Evolutionary conservation across 2,329 filamentous ascomycete genomes (phyloP).

Genomic region (Diaporthe nobilis): DNA sequence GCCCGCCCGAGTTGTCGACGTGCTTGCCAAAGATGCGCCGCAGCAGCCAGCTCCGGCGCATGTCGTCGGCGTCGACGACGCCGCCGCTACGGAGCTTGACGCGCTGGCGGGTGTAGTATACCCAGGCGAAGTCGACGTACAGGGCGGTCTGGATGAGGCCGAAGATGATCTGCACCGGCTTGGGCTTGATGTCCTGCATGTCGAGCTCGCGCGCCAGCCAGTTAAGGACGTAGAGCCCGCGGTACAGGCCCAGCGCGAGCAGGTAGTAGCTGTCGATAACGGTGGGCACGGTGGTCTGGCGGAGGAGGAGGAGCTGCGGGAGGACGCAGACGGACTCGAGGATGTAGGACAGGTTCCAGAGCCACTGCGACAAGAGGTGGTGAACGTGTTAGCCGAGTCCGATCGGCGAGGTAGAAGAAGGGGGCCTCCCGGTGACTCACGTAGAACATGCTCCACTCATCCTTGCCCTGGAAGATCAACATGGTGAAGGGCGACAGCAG

Average conservation of each 20-base stretch:
- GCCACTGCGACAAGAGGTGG: constrained; percentile 65
- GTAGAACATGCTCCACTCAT: constrained; percentile 62
- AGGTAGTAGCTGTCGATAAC: constrained; percentile 99
- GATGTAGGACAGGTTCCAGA: constrained; percentile 91
- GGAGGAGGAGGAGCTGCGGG: constrained; percentile 90
- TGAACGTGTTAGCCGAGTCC: constrained; percentile 41
- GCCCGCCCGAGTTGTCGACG: constrained; percentile 61
- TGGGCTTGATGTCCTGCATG: constrained; percentile 69
- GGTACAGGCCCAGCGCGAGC: constrained; percentile 87
- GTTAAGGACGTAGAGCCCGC: constrained; percentile 90
- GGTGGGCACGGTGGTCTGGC: constrained; percentile 95
- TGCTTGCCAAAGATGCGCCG: constrained; percentile 80
- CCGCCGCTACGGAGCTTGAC: constrained; percentile 93
- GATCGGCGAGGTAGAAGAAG: not conserved
- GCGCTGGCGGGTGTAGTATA: constrained; percentile 93
- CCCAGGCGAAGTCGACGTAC: constrained; percentile 96
- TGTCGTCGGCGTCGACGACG: constrained; percentile 90
- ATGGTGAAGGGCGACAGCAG: constrained; percentile 80
- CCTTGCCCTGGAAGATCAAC: constrained; percentile 72
- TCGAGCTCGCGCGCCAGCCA: constrained; percentile 83
- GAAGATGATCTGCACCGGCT: constrained; percentile 84
- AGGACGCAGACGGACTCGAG: constrained; percentile 93
- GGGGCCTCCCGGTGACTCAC: constrained; percentile 54
- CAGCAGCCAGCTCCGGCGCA: constrained; percentile 87
- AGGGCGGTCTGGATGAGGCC: constrained; percentile 90